phyloP scores from a whole-genome alignment of 306 rosid genomes.

The Lupinus albus region DNA sequence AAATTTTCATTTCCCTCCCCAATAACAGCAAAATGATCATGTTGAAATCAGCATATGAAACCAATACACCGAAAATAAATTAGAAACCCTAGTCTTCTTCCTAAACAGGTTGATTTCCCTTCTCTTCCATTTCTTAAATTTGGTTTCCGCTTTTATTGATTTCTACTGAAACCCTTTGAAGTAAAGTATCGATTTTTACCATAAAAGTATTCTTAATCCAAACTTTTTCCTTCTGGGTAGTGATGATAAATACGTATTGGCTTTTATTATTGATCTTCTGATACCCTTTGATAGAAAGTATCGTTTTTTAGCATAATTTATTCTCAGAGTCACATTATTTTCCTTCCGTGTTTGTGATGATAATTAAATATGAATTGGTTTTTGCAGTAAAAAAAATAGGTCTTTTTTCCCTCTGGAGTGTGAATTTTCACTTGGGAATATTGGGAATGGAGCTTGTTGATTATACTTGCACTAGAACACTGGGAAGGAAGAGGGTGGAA shows the following conservation, averaged over 20 bases:
- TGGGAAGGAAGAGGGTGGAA: conserved; percentile 63
- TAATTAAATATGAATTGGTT: conserved; percentile 1
- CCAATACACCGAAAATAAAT: too few species aligned
- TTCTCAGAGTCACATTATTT: conserved; percentile 1
- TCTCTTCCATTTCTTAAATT: not conserved
- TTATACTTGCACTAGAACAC: conserved; percentile 39
- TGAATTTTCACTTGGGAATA: conserved; percentile 20
- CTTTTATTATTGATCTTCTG: not conserved
- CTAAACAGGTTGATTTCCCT: conserved; percentile 20
- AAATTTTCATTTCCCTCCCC: conserved; percentile 18
- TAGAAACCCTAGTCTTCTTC: not conserved
- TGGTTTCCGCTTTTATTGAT: not conserved
- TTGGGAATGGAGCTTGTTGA: conserved; percentile 43
- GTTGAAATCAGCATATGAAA: too few species aligned
- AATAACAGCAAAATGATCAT: not conserved
- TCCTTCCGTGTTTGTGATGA: not conserved
- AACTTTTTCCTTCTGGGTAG: not conserved
- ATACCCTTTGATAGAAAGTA: conserved; percentile 15
- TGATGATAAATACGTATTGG: conserved; percentile 1
- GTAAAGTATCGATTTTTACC: conserved; percentile 34
- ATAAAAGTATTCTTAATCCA: not conserved
- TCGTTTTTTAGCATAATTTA: conserved; percentile 1
- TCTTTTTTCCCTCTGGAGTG: not conserved
- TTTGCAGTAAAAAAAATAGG: not conserved
- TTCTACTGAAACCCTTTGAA: not conserved